Evolutionary conservation across 352 stramenopile genomes (phyloP).

Genomic region (Globisporangium ultimum): DNA sequence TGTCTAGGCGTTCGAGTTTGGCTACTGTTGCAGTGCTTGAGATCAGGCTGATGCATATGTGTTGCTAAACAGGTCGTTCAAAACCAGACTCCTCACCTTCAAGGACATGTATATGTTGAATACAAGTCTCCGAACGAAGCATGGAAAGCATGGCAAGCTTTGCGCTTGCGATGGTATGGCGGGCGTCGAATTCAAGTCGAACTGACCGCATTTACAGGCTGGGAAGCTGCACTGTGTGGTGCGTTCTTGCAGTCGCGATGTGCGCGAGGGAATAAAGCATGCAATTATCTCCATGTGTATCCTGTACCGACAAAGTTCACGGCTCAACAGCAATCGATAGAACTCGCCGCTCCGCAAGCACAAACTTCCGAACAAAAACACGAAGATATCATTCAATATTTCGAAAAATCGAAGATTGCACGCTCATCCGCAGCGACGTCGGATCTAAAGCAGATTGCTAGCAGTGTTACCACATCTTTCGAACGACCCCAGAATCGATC

Average conservation of each 20-base stretch:
- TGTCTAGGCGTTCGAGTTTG: neutral
- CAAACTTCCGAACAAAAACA: neutral
- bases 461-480: no score
- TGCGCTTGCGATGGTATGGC: slow-evolving; percentile 20
- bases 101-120: slow-evolving; percentile 26
- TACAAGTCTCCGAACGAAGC: slow-evolving; percentile 13
- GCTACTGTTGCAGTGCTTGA: no score
- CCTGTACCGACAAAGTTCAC: neutral
- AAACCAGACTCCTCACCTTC: slow-evolving; percentile 20
- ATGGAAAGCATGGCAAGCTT: slow-evolving; percentile 10
- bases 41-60: neutral
- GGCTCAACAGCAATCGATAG: no score
- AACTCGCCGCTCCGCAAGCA: no score
- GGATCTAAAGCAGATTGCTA: neutral
- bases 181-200: slow-evolving; percentile 14
- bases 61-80: slow-evolving; percentile 17
- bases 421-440: neutral
- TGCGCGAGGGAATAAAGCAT: slow-evolving; percentile 10
- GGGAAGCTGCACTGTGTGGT: slow-evolving; percentile 13
- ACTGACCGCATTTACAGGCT: slow-evolving; percentile 9
- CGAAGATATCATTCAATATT: slow-evolving; percentile 11
- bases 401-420: neutral
- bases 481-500: no score
- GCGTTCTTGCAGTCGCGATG: slow-evolving; percentile 12
- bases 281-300: slow-evolving; percentile 19